Conservation (phyloP, 148 eudicot genomes). For the Vaccinium myrtillus region DNA sequence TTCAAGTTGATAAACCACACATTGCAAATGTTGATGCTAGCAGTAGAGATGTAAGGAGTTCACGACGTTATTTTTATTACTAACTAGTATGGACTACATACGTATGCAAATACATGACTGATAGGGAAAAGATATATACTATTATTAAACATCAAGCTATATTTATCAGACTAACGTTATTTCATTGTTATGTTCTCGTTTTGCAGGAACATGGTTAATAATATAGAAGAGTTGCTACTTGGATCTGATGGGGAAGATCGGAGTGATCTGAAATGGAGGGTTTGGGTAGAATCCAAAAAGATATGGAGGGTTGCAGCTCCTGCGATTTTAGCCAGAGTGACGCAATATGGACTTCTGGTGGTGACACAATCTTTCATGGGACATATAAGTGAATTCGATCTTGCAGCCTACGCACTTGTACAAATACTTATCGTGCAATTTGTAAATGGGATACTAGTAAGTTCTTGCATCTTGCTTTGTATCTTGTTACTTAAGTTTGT, state of each 20-base stretch:
- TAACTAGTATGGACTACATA: too few relatives aligned
- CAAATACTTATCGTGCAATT: conserved; percentile 52
- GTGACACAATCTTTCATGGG: conserved; percentile 68
- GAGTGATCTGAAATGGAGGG: conserved; percentile 30
- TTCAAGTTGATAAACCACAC: too few relatives aligned
- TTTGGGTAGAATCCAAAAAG: conserved; percentile 51
- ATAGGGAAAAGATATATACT: not conserved
- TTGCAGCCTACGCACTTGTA: conserved; percentile 69
- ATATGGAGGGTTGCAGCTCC: conserved; percentile 70
- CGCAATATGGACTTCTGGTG: conserved; percentile 49
- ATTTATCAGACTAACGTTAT: not conserved
- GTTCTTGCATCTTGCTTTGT: not conserved
- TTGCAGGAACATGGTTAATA: conserved; percentile 9
- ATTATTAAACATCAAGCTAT: not conserved
- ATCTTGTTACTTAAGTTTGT: too few relatives aligned
- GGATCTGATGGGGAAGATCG: conserved; percentile 23
- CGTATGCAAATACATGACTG: too few relatives aligned
- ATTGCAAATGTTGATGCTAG: too few relatives aligned
- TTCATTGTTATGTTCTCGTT: not conserved
- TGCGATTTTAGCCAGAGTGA: conserved; percentile 47
- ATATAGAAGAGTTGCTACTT: conserved; percentile 41
- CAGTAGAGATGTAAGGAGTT: too few relatives aligned
- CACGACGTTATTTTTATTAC: too few relatives aligned
- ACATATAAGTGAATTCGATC: conserved; percentile 51
- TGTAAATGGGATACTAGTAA: conserved; percentile 54